Base-by-base conservation (phyloP, 768 basidiomycete genomes). In the Mycena indigotica region DNA sequence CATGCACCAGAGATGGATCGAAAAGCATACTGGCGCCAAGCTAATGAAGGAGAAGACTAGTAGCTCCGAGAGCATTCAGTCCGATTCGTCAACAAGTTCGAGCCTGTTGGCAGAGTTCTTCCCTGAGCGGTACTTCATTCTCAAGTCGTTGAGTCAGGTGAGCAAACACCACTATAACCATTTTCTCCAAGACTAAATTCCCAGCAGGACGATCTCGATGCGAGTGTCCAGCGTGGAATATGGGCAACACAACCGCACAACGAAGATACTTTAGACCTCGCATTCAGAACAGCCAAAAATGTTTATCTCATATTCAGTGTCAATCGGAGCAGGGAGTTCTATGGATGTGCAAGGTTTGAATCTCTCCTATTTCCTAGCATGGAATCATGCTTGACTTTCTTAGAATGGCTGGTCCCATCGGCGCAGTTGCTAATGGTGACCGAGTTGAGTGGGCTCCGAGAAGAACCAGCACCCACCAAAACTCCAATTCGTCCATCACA, bases 201-300 rank as follows among this genome's bases (percentile, higher is more conserved):
- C n/a, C n/a, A 38, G 29, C 48, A 93, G 93, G 79, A 78, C 58
- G 91, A 92, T 71, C 73, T 94, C 67, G 87, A 95, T 63, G 73
- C 89, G 29, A 93, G 91, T 69, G 85, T 92, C 24, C 77, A 88
- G 68, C 81, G 80, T 15, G 89, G 91, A 1, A 53, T 91, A 2
- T 98, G 96, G 96, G 89, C 91, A 44, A 98, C 95, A 1, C 96
- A 98, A 73, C 81, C 78, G 64, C 95, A 96, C 73, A 97, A 96
- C 66, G 93, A 97, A 72, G 85, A 84, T 8, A 85, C 96, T 48
- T 77, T 97, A 16, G 94, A 98, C 63, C 93, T 93, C 70, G 95
- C 96, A 0, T 98, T 79, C 71, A 86, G 95, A n/a, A 97, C 93
- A 2, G 88, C 89, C 60, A 81, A 83, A 61, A 91, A 95, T 24